Evolutionary conservation across 2,329 filamentous ascomycete species (phyloP), one percentile per base, ranked within the genome.

Genomic region (Chaetomiaceae sp.): DNA sequence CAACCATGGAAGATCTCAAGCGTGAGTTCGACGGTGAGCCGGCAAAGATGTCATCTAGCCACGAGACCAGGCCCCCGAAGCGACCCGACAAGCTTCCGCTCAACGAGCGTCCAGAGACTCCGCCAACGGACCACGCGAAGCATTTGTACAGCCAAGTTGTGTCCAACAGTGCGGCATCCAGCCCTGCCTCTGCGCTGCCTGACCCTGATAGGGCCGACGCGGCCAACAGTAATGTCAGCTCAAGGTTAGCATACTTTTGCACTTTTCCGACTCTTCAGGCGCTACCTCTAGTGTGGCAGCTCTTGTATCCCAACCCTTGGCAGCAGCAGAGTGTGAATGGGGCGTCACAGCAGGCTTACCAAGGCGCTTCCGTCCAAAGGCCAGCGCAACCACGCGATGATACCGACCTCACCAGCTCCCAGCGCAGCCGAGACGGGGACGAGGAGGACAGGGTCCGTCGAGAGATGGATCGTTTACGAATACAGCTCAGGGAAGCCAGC

Each of bases 1-100:
- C 16, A 18, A 23, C 25, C 30, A 63, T 63, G 61, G 56, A 60
- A 25, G 54, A 56, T n/a, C 23, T 55, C 48, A 53, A 37, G 48
- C 43, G 20, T 13, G 57, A 36, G 11, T 54, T 52, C 29, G 36
- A 48, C 11, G 46, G 32, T 25, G 53, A 54, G 29, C 27, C 49
- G 1, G 11, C 30, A 3, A 46, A 42, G 25, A 11, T 32, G 38
- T 10, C 30, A 4, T 41, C 43, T 14, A 25, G 23, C 10, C 21
- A 50, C 9, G 55, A 55, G 18, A 20, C 14, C 33, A 48, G 25
- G 18, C 53, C 53, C 3, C 55, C 53, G 3, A 46, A 34, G 36
- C 52, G 53, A 14, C 57, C 55, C 6, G 57, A 52, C 0, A 58
- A 59, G 50, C 27, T 56, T 10, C 52, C 51, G 16, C 30, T 54